Evolutionary conservation across 441 rosid species (phyloP), one percentile per base, ranked within the genome.

Genomic region (Pelargonium myrrhifolium): DNA sequence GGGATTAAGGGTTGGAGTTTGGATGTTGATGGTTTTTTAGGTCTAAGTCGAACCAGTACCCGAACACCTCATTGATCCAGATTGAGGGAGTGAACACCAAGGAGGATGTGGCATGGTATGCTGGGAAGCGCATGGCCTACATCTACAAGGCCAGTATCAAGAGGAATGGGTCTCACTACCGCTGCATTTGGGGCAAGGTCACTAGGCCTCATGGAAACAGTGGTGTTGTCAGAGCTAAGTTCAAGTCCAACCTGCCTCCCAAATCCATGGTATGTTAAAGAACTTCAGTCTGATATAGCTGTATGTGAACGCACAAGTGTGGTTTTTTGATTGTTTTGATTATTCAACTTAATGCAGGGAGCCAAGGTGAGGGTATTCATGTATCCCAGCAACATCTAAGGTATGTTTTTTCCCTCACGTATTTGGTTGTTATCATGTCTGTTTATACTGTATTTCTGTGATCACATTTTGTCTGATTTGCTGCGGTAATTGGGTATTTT

Each of bases 101-200:
- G 77, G 96, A 89, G 70, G 97, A 92, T 26, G 94, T 92, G 24
- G 60, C 76, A 4, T 87, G 96, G 96, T 92, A 92, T 68, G 69
- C 79, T 37, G 97, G 97, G 0, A 92, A 92, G 89, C 84, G 84
- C 9, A 74, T 89, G 90, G 94, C 92, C 45, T 92, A 92, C 77
- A 85, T 92, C 62, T 92, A 92, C 84, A 89, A 87, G 78, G 97
- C 97, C 2, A 87, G 85, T 80, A 86, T 86, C 59, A 91, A 87
- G 93, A 83, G 83, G 84, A 79, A 86, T 51, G 96, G 93, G 2
- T 75, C 84, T 0, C 90, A 87, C 76, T 91, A 87, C 67, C 92
- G 96, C n/a, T 91, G 97, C 86, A 87, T 91, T 18, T 91, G 96
- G 96, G 97, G 97, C 3, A 89, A 91, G 82, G 96, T 91, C 8